Evolutionary conservation across 306 rosid species (phyloP), one percentile per base, ranked within the genome.

Genomic region (Inga laurina): DNA sequence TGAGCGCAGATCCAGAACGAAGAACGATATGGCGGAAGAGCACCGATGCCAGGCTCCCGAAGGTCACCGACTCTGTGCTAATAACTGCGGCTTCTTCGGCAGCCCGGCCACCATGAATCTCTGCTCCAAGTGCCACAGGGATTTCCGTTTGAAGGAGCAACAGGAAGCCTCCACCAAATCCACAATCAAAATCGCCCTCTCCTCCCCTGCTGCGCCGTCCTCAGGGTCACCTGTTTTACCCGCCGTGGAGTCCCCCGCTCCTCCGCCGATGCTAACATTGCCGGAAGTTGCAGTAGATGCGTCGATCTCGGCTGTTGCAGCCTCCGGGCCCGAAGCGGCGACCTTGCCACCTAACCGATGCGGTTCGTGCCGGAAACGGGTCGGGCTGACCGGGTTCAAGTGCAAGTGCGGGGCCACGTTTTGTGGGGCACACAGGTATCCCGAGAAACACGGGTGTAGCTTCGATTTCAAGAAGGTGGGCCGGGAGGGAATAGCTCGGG

Each of bases 51-150:
- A 95, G 87, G 88, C 98, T 64, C 88, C 95, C 0, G 97, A 95
- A 84, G 94, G 94, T 5, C 98, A 89, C 91, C 89, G 90, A 57
- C 97, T 87, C 83, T 95, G 98, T 82, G 90, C 89, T 19, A 95
- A 95, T 85, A 95, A 93, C 86, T 95, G 98, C 76, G 98, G 98
- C 56, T 95, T 95, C 91, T 95, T 93, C 62, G 98, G 98, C 4
- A 93, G 94, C 72, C 76, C 98, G 1, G 90, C 97, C 37, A 95
- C 98, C 81, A 93, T 95, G 98, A 77, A 93, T 74, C 93, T 95
- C 88, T 95, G 98, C 78, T 91, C 98, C 84, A 90, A 95, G 83
- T 95, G 98, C 87, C 93, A 85, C 96, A 44, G 89, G 57, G 96
- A 92, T 54, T 46, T 90, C 51, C 89, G 82, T 54, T 86, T 88